A percentile compares a stretch with the other conserved stretches of the same genome.
Conservation (phyloP, 2,329 filamentous ascomycete genomes). For the Hymenotorrendiella dingleyae region DNA sequence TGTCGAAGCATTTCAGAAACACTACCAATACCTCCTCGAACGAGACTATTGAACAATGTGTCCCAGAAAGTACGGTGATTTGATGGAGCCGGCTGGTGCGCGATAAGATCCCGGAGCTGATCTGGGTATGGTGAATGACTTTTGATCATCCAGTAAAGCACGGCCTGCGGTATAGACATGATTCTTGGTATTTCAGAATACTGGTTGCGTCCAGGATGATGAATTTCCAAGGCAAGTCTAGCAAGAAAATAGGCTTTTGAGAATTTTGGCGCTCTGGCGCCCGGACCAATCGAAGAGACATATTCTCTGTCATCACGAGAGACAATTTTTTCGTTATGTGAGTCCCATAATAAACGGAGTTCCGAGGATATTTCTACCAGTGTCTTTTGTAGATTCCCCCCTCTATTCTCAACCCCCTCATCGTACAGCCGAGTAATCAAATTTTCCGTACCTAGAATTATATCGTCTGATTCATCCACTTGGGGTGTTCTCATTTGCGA, state of each 20-base stretch:
- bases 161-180: conserved; percentile 65
- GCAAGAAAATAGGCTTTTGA: conserved; percentile 76
- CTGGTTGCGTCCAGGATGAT: conserved; percentile 54
- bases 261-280: conserved; percentile 54
- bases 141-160: conserved; percentile 77
- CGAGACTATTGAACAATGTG: conserved; percentile 63
- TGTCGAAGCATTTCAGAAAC: conserved; percentile 63
- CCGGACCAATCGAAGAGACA: conserved; percentile 58
- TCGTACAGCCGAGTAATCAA: conserved; percentile 61
- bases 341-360: conserved; percentile 51
- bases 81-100: conserved; percentile 65
- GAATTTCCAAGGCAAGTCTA: conserved; percentile 69
- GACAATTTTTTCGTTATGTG: conserved; percentile 40
- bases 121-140: conserved; percentile 68
- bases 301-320: conserved; percentile 47
- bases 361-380: conserved; percentile 48
- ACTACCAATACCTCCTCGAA: conserved; percentile 67
- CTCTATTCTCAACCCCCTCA: conserved; percentile 50
- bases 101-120: conserved; percentile 60
- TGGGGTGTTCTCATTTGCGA: conserved; percentile 49
- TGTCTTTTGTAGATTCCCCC: conserved; percentile 48
- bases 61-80: conserved; percentile 81
- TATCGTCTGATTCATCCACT: conserved; percentile 62
- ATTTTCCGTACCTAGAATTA: conserved; percentile 72
- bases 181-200: conserved; percentile 14